Evolutionary conservation across 1,139 yeast species (phyloP).

Genomic region (Pichia cactophila): DNA sequence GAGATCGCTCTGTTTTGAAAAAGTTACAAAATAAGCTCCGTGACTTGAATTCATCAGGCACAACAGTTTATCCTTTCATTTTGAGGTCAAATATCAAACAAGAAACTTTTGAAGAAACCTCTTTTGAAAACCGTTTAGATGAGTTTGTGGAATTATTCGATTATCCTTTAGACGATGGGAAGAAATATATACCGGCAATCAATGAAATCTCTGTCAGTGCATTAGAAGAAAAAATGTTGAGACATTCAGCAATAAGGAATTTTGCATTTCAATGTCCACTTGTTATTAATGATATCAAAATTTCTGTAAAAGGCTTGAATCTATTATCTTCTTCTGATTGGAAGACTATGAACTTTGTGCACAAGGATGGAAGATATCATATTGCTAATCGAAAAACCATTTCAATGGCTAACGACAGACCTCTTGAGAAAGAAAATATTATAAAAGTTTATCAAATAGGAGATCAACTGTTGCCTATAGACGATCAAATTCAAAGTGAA

Average conservation of each 20-base stretch:
- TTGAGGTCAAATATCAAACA: slow-evolving; percentile 23
- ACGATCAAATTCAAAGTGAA: slow-evolving; percentile 11
- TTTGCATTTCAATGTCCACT: slow-evolving; percentile 57
- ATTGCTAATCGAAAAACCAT: slow-evolving; percentile 47
- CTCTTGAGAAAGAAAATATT: slow-evolving; percentile 30
- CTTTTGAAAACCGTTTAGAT: not conserved
- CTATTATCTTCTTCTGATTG: slow-evolving; percentile 43
- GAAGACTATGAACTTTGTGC: slow-evolving; percentile 36
- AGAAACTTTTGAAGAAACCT: slow-evolving; percentile 23
- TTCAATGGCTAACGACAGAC: slow-evolving; percentile 39
- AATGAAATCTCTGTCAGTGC: slow-evolving; percentile 39
- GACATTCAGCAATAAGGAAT: slow-evolving; percentile 56
- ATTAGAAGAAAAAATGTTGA: slow-evolving; percentile 43
- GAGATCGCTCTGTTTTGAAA: slow-evolving; percentile 28
- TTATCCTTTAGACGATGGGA: slow-evolving; percentile 14
- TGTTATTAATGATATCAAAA: slow-evolving; percentile 43
- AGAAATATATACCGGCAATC: slow-evolving; percentile 21
- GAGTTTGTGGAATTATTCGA: slow-evolving; percentile 43
- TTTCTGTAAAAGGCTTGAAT: slow-evolving; percentile 68
- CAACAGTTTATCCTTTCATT: slow-evolving; percentile 60
- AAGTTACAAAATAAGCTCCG: slow-evolving; percentile 51
- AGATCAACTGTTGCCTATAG: slow-evolving; percentile 35
- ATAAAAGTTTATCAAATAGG: slow-evolving; percentile 39
- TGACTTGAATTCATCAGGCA: slow-evolving; percentile 48
- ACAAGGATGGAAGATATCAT: slow-evolving; percentile 42